Conservation (phyloP, 331 rosid species). For the Cydonia oblonga region DNA sequence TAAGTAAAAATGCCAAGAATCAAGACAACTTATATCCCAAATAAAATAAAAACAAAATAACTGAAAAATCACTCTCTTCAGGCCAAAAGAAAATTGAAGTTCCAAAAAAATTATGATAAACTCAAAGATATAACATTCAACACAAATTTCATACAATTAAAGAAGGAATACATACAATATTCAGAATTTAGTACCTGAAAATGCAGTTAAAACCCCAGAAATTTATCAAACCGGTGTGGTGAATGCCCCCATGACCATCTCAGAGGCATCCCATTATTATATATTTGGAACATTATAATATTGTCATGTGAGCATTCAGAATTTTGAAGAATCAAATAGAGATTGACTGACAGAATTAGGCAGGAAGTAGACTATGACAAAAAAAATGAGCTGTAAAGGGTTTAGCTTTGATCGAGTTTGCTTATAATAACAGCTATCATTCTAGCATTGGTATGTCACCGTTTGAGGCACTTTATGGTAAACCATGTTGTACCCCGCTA, state of each 20-base stretch:
- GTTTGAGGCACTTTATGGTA: too few relatives aligned
- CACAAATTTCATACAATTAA: neutral
- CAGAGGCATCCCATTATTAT: neutral
- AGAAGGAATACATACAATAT: neutral
- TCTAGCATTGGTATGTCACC: too few relatives aligned
- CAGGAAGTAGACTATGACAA: neutral
- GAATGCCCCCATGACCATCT: constrained; percentile 20
- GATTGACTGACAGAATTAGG: neutral
- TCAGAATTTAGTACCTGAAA: constrained; percentile 37
- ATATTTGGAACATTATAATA: constrained; percentile 6
- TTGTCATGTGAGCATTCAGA: constrained; percentile 11
- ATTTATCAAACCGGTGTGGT: constrained; percentile 24
- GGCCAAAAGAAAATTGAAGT: neutral
- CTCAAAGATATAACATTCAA: neutral
- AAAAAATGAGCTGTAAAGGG: neutral
- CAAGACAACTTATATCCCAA: constrained; percentile 14
- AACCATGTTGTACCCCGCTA: too few relatives aligned
- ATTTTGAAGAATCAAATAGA: constrained; percentile 8
- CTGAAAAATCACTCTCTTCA: neutral
- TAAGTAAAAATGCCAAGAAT: constrained; percentile 12
- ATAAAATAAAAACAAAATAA: neutral
- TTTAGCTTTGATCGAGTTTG: too few relatives aligned
- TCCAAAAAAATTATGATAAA: neutral
- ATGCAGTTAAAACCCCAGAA: constrained; percentile 18
- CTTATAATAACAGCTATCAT: too few relatives aligned